Evolutionary conservation across 2,329 filamentous ascomycete genomes (phyloP).

Genomic region (Sporothrix variecibatus): DNA sequence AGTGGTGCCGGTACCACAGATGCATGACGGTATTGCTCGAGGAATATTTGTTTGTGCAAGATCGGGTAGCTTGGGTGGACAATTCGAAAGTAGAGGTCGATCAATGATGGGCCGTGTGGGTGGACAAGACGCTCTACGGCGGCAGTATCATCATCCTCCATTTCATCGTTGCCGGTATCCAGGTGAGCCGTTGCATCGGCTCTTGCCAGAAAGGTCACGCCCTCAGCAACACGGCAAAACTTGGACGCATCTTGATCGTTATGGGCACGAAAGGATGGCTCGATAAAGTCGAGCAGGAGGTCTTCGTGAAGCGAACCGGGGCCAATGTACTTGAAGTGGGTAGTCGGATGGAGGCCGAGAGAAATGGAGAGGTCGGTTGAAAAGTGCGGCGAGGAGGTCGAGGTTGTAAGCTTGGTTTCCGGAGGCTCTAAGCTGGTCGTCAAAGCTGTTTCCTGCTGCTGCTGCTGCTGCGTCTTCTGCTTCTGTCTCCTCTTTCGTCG

Average conservation of each 20-base stretch:
- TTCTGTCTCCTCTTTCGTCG: slow-evolving; percentile 39
- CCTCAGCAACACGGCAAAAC: slow-evolving; percentile 34
- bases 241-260: slow-evolving; percentile 30
- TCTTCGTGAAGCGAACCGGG: slow-evolving; percentile 45
- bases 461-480: no score
- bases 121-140: slow-evolving; percentile 56
- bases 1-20: slow-evolving; percentile 67
- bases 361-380: slow-evolving; percentile 43
- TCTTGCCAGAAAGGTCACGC: slow-evolving; percentile 33
- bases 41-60: slow-evolving; percentile 76
- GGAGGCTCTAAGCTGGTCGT: neutral
- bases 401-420: slow-evolving; percentile 45
- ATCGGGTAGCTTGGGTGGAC: slow-evolving; percentile 83
- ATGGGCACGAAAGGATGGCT: slow-evolving; percentile 27
- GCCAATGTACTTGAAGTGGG: slow-evolving; percentile 62
- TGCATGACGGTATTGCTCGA: slow-evolving; percentile 75
- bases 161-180: slow-evolving; percentile 9
- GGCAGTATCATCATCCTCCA: slow-evolving; percentile 10
- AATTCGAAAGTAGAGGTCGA: slow-evolving; percentile 79
- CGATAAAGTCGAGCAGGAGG: slow-evolving; percentile 34
- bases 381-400: neutral
- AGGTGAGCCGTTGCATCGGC: slow-evolving; percentile 34
- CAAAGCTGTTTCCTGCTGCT: slow-evolving; percentile 40
- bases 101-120: slow-evolving; percentile 72
- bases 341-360: slow-evolving; percentile 58